Evolutionary conservation across 805 yeast species (phyloP).

Genomic region (Yarrowia sp.): DNA sequence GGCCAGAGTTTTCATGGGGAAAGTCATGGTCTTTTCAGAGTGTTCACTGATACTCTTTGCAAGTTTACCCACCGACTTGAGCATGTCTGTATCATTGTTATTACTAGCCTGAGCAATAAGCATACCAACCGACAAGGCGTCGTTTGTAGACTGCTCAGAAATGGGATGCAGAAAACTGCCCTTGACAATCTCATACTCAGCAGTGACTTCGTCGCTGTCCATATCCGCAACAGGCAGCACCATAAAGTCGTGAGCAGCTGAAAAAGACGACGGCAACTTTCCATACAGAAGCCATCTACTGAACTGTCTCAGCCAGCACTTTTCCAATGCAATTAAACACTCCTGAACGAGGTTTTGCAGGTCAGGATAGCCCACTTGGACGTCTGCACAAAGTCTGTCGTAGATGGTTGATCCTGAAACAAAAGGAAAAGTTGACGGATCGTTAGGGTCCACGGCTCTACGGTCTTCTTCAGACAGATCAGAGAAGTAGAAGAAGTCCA

Average conservation of each 20-base stretch:
- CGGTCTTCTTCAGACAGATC: constrained; percentile 12
- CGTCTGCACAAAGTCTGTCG: neutral
- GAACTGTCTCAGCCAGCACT: constrained; percentile 43
- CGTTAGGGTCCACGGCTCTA: neutral
- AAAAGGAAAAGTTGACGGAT: constrained; percentile 21
- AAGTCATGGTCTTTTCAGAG: constrained; percentile 7
- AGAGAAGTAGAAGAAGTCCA: constrained; percentile 17
- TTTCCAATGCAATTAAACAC: constrained; percentile 41
- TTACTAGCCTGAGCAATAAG: constrained; percentile 23
- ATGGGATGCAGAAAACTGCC: constrained; percentile 38
- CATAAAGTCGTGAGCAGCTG: constrained; percentile 42
- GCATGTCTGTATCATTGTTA: constrained; percentile 12
- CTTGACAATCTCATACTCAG: constrained; percentile 32
- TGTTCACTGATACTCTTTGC: constrained; percentile 5
- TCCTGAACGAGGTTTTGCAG: constrained; percentile 28
- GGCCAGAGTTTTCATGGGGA: constrained; percentile 5
- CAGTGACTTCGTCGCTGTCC: constrained; percentile 9
- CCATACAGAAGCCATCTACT: constrained; percentile 44
- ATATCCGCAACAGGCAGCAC: constrained; percentile 27
- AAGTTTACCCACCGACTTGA: constrained; percentile 8
- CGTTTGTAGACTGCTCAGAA: constrained; percentile 34
- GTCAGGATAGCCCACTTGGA: constrained; percentile 26
- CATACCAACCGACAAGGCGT: constrained; percentile 23
- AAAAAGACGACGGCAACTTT: constrained; percentile 37
- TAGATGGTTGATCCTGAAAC: constrained; percentile 23